These are phyloP conservation scores for Saturnispora serradocipensis DNA, from an alignment of 805 yeast species.

Conservation along the genomic window DNA sequence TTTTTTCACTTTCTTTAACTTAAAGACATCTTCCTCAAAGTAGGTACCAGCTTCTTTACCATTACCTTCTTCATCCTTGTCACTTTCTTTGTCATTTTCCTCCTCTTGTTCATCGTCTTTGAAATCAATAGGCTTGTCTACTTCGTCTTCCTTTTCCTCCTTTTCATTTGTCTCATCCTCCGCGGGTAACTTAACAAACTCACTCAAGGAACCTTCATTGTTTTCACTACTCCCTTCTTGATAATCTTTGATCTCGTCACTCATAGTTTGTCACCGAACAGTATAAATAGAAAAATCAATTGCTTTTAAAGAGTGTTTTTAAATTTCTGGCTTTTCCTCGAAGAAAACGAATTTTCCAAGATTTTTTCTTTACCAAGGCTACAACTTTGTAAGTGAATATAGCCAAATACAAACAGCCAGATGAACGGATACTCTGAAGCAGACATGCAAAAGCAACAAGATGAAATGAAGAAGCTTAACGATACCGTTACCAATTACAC, in stretches of 20 bases:
- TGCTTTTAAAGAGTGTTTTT: neutral
- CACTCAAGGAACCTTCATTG: neutral
- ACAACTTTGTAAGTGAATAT: neutral
- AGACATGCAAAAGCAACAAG: slow-evolving; percentile 38
- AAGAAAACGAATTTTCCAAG: neutral
- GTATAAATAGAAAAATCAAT: neutral
- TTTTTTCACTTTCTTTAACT: slow-evolving; percentile 14
- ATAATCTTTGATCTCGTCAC: neutral
- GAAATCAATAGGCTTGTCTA: neutral
- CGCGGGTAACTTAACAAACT: slow-evolving; percentile 5
- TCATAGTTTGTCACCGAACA: neutral
- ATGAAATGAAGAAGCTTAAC: slow-evolving; percentile 59
- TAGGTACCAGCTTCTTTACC: slow-evolving; percentile 16
- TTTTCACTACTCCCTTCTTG: neutral
- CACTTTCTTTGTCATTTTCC: slow-evolving; percentile 7
- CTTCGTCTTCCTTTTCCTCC: neutral
- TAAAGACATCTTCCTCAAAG: slow-evolving; percentile 15
- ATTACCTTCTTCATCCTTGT: slow-evolving; percentile 7
- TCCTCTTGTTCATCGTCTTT: slow-evolving; percentile 4
- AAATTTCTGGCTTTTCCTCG: neutral
- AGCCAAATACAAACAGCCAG: neutral
- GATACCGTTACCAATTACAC: slow-evolving; percentile 54
- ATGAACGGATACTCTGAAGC: slow-evolving; percentile 27
- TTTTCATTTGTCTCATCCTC: neutral
- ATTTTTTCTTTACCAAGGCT: neutral